A percentile compares a stretch with the other conserved stretches of the same genome.
Conservation (phyloP, 2,329 filamentous ascomycete genomes). For the Venturia effusa region DNA sequence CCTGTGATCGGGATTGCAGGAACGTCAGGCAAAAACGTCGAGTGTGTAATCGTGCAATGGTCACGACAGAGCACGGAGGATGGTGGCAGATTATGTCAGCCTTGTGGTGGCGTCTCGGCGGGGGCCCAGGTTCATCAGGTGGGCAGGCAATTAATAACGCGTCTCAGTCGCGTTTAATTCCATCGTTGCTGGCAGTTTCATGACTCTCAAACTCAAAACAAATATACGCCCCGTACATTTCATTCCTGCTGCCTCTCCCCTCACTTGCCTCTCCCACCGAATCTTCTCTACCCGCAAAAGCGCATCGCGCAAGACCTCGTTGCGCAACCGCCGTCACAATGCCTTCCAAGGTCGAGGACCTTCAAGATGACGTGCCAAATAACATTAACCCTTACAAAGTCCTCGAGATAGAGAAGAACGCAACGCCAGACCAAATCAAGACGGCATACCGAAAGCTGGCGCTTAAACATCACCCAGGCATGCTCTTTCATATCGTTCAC, state of each 20-base stretch:
- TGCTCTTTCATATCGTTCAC: not conserved
- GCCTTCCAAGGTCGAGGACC: conserved; percentile 33
- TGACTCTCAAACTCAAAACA: not conserved
- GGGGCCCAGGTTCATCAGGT: not conserved
- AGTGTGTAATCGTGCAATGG: no score
- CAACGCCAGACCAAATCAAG: conserved; percentile 72
- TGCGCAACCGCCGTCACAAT: conserved; percentile 10
- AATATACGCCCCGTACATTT: not conserved
- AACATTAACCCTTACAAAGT: conserved; percentile 69
- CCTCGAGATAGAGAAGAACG: conserved; percentile 58
- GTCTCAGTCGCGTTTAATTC: not conserved
- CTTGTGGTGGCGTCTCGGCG: not conserved
- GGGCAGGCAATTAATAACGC: not conserved
- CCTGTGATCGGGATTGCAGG: no score
- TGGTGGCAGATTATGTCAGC: not conserved
- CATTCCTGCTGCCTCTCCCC: not conserved
- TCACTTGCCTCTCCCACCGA: not conserved
- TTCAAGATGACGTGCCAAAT: conserved; percentile 50
- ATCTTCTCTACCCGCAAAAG: no score
- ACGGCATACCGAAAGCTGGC: conserved; percentile 85
- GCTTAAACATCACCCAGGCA: conserved; percentile 67
- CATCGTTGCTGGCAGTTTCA: not conserved
- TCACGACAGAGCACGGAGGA: no score
- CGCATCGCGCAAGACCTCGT: not conserved
- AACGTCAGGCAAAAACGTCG: no score